Conservation (phyloP, 2,329 filamentous ascomycete species). For the Gliomastix tumulicola region DNA sequence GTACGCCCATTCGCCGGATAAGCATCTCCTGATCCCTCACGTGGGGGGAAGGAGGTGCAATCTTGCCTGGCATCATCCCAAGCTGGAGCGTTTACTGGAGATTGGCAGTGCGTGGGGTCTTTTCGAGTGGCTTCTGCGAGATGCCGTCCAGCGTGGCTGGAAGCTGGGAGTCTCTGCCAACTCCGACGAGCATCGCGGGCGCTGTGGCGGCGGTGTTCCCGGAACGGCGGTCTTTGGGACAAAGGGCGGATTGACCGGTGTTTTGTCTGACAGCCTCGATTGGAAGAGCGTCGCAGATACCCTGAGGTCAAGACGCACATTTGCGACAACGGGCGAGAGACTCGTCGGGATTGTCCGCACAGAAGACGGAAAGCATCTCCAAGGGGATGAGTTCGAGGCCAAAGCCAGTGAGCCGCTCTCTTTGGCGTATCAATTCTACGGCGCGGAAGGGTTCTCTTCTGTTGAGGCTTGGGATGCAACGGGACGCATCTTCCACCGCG, state of each 20-base stretch:
- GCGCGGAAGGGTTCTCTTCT: slow-evolving; percentile 14
- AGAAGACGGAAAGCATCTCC: slow-evolving; percentile 7
- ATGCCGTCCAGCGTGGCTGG: slow-evolving; percentile 20
- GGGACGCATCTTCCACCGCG: slow-evolving; percentile 13
- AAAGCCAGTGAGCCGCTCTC: slow-evolving; percentile 6
- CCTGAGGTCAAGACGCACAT: slow-evolving; percentile 16
- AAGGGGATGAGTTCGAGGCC: slow-evolving; percentile 16
- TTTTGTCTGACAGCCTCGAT: slow-evolving; percentile 11
- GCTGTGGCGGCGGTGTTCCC: slow-evolving; percentile 25
- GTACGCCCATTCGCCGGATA: slow-evolving; percentile 19
- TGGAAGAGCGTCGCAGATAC: slow-evolving; percentile 11
- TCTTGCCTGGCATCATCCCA: slow-evolving; percentile 24
- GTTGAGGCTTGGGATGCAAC: slow-evolving; percentile 19
- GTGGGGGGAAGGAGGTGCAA: slow-evolving; percentile 25
- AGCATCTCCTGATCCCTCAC: slow-evolving; percentile 24
- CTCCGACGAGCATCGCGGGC: slow-evolving; percentile 24
- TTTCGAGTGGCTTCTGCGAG: slow-evolving; percentile 24
- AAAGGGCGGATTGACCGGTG: slow-evolving; percentile 18
- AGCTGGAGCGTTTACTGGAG: slow-evolving; percentile 23
- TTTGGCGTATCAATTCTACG: slow-evolving; percentile 15
- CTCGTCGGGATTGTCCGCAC: slow-evolving; percentile 15
- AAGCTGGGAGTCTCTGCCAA: slow-evolving; percentile 24
- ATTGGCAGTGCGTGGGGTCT: slow-evolving; percentile 25
- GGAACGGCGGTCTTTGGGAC: slow-evolving; percentile 23
- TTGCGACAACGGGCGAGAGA: slow-evolving; percentile 20